These are phyloP conservation scores for Ephemerocybe angulata DNA, from an alignment of 768 basidiomycete genomes.

Conservation along the genomic window DNA sequence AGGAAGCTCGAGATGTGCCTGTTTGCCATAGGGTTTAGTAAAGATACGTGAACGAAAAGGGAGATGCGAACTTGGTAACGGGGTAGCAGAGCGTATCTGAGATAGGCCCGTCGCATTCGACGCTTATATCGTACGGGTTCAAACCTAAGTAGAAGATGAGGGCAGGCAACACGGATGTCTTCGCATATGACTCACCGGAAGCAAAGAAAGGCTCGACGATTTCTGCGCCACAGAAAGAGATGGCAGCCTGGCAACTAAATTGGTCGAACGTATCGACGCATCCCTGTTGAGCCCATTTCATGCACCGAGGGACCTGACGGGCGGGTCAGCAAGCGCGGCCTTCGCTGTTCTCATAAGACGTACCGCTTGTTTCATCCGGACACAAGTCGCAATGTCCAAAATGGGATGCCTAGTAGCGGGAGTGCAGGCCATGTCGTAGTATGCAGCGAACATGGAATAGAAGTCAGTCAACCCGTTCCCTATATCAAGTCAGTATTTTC, in stretches of 20 bases:
- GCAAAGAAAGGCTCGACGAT: conserved; percentile 45
- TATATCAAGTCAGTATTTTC: conserved; percentile 6
- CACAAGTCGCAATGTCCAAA: conserved; percentile 45
- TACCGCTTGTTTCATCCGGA: conserved; percentile 58
- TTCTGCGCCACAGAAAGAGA: conserved; percentile 58
- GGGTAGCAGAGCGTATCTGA: conserved; percentile 56
- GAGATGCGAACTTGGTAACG: conserved; percentile 32
- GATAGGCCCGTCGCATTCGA: conserved; percentile 49
- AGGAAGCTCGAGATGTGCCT: conserved; percentile 64
- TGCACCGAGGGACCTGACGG: conserved; percentile 62
- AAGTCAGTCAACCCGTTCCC: conserved; percentile 66
- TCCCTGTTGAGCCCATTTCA: conserved; percentile 47
- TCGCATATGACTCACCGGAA: conserved; percentile 40
- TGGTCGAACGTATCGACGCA: conserved; percentile 68
- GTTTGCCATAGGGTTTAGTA: background rate
- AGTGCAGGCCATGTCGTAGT: conserved; percentile 54
- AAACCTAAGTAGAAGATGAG: too few species aligned
- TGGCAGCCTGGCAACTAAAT: conserved; percentile 64
- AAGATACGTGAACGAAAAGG: background rate
- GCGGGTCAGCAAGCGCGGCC: background rate
- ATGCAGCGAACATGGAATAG: conserved; percentile 38
- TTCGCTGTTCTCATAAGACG: conserved; percentile 13
- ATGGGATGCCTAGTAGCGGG: conserved; percentile 46
- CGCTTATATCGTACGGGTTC: conserved; percentile 71
- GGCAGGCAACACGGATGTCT: too few species aligned